Evolutionary conservation across 805 yeast species (phyloP), one percentile per base, ranked within the genome.

Genomic region (Isabelozyma pseudorhagii): DNA sequence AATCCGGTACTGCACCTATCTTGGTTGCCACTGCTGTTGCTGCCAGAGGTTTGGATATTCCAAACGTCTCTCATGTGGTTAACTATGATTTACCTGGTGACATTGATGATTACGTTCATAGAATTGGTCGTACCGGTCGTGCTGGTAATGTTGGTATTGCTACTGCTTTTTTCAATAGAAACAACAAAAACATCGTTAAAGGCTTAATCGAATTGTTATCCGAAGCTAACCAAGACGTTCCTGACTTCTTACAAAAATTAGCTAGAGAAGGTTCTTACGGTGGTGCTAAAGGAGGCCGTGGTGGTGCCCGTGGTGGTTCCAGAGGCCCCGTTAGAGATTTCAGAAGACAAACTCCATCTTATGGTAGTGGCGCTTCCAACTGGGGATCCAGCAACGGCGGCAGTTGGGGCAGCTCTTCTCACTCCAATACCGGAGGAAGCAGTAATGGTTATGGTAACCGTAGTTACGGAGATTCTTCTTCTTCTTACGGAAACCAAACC

Each of bases 91-190:
- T 94, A 71, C 99, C 99, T 71, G 79, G 87, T 68, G 98, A 94
- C 72, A 88, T 94, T 65, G 99, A 94, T 73, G 99, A 94, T 75
- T 94, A 94, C 69, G 99, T 94, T 52, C 99, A 94, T 80, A 89
- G 99, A 80, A 94, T 94, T 69, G 99, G 99, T 83, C 93, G 99
- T 85, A 94, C 99, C 67, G 99, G 99, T 77, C 94, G 99, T 85
- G 99, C 99, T 64, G 99, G 99, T 82, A 94, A 94, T 79, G 85
- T 87, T 54, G 99, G 99, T 88, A 80, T 89, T 62, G 97, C 99
- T 57, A 92, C 97, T 59, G 96, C 99, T 46, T 94, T 94, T 80
- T 89, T 94, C 77, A 94, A 94, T 87, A 88, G 98, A 78, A 87
- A 87, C 70, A 94, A 91, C 83, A 83, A 81, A 67, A 91, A 91